Conservation (phyloP, 257 asterid species). For the Rehmannia glutinosa region DNA sequence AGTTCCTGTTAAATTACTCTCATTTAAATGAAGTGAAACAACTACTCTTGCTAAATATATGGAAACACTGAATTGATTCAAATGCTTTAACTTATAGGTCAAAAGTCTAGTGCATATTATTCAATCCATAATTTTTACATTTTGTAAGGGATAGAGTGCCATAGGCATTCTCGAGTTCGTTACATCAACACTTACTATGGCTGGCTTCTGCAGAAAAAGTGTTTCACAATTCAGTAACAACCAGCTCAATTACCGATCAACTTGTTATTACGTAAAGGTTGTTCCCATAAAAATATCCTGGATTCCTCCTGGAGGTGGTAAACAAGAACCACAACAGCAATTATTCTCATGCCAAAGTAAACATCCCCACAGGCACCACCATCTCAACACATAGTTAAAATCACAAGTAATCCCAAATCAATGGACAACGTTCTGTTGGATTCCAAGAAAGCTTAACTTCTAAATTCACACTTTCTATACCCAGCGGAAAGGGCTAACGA, state of each 20-base stretch:
- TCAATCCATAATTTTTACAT: background rate
- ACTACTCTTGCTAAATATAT: background rate
- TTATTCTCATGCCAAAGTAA: too few relatives aligned
- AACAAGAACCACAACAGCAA: too few relatives aligned
- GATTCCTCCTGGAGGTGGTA: too few relatives aligned
- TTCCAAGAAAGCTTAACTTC: background rate
- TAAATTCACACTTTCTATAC: background rate
- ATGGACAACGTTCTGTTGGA: background rate
- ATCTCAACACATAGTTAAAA: background rate
- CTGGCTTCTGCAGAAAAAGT: background rate
- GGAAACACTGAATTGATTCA: background rate
- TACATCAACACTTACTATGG: background rate
- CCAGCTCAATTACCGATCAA: background rate
- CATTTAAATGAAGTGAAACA: background rate
- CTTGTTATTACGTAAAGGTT: too few relatives aligned
- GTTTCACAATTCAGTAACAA: background rate
- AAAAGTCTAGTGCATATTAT: background rate
- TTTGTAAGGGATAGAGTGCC: background rate
- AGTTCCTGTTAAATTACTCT: background rate
- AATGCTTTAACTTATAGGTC: background rate
- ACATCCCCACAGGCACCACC: too few relatives aligned
- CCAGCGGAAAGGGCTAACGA: background rate
- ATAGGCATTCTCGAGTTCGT: background rate
- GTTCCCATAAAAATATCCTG: too few relatives aligned
- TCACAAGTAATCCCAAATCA: background rate